Conservation (phyloP, 202 grass and related monocot genomes). For the Hordeum pubiflorum region DNA sequence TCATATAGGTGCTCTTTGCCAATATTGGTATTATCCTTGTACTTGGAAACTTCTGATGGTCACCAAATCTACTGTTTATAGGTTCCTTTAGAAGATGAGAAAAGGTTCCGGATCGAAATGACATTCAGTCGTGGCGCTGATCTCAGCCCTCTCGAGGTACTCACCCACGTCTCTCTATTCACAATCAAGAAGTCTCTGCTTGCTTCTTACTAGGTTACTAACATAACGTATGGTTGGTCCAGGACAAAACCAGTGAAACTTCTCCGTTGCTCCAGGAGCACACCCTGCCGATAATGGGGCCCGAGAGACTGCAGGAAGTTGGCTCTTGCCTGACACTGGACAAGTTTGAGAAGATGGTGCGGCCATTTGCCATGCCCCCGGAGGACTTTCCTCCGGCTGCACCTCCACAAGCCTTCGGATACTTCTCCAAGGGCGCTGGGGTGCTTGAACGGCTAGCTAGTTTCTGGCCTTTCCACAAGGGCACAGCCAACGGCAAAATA, state of each 20-base stretch:
- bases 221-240: conserved; percentile 17
- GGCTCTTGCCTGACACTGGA: conserved; percentile 77
- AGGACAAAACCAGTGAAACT: conserved; percentile 66
- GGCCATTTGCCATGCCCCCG: conserved; percentile 85
- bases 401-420: conserved; percentile 65
- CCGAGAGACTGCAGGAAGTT: conserved; percentile 85
- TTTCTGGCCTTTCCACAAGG: conserved; percentile 82
- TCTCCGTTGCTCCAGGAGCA: conserved; percentile 85
- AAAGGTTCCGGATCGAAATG: conserved; percentile 98
- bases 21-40: background rate
- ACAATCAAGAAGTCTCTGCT: background rate
- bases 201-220: conserved; percentile 5
- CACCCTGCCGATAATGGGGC: conserved; percentile 91
- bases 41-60: conserved; percentile 2
- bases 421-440: conserved; percentile 65
- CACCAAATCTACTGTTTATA: conserved; percentile 29
- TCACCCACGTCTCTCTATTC: conserved; percentile 9
- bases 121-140: conserved; percentile 93
- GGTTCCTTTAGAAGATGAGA: conserved; percentile 89
- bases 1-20: background rate
- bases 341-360: conserved; percentile 94
- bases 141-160: conserved; percentile 86
- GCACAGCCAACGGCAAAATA: conserved; percentile 33
- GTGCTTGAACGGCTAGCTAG: conserved; percentile 75
- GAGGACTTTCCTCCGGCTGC: conserved; percentile 83